Conservation (phyloP, 2,329 filamentous ascomycete species). For the Penicillium sp. region DNA sequence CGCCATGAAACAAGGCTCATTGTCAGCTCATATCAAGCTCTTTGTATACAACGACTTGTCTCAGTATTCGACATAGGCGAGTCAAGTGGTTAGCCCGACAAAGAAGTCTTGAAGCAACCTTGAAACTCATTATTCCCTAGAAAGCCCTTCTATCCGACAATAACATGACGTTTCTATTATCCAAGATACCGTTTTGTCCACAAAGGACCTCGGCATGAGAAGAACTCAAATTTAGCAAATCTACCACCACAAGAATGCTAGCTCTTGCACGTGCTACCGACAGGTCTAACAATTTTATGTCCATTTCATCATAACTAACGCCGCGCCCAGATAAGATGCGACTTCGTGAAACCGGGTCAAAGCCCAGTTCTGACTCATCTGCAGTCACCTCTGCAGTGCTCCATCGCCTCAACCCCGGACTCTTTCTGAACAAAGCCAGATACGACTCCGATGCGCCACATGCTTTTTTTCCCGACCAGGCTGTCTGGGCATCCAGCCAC, state of each 20-base stretch:
- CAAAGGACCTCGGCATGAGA: too few species aligned
- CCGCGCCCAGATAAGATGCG: slow-evolving; percentile 25
- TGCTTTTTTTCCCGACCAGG: slow-evolving; percentile 18
- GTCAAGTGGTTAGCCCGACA: too few species aligned
- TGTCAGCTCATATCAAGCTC: not conserved
- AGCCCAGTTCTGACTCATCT: slow-evolving; percentile 7
- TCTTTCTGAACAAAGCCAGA: slow-evolving; percentile 28
- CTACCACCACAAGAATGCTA: too few species aligned
- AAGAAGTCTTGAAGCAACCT: too few species aligned
- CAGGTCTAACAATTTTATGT: slow-evolving; percentile 27
- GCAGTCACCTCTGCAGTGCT: slow-evolving; percentile 12
- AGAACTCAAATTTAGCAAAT: too few species aligned
- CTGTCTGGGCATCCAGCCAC: slow-evolving; percentile 3
- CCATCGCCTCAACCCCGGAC: slow-evolving; percentile 10
- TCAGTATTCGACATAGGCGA: not conserved
- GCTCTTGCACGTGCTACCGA: too few species aligned
- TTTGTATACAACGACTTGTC: not conserved
- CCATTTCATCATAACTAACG: slow-evolving; percentile 35
- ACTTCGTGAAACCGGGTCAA: slow-evolving; percentile 27
- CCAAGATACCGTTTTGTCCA: not conserved
- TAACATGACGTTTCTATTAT: too few species aligned
- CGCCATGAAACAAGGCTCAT: not conserved
- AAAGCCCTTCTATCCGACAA: too few species aligned
- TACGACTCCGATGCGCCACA: slow-evolving; percentile 35
- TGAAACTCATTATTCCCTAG: too few species aligned